A percentile compares a stretch with the other conserved stretches of the same genome.
phyloP scores from a whole-genome alignment of 2,329 filamentous ascomycete genomes.

The Pyricularia pennisetigena region DNA sequence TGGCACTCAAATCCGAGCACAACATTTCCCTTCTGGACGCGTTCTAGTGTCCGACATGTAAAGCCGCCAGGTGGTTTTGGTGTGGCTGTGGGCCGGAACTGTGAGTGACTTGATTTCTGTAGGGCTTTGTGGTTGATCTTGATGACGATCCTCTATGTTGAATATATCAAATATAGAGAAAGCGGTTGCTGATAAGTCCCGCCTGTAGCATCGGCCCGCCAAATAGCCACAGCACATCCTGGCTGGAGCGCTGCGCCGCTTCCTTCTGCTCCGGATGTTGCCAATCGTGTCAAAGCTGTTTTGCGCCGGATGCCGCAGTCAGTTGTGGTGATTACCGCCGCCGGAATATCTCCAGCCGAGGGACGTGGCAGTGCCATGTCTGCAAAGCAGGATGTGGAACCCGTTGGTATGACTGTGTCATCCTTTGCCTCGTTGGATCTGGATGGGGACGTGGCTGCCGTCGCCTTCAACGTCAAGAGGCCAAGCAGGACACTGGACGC shows the following conservation, averaged over 20 bases:
- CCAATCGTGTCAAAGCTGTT: conserved; percentile 38
- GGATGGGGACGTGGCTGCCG: conserved; percentile 32
- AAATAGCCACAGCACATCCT: neutral
- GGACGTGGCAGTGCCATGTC: conserved; percentile 10
- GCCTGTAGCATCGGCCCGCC: neutral
- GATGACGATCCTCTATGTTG: neutral
- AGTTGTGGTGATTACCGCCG: conserved; percentile 41
- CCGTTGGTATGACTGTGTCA: conserved; percentile 47
- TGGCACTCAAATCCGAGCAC: neutral
- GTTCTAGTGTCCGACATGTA: neutral
- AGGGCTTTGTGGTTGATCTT: neutral
- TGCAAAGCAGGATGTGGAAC: conserved; percentile 8
- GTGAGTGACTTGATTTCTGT: neutral
- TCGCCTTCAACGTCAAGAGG: conserved; percentile 47
- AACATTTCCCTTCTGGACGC: neutral
- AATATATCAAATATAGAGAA: neutral
- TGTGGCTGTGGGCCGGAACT: neutral
- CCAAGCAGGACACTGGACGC: conserved; percentile 47
- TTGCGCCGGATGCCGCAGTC: conserved; percentile 45
- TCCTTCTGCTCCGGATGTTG: conserved; percentile 17
- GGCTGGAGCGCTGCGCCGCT: conserved; percentile 5
- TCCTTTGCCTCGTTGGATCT: conserved; percentile 48
- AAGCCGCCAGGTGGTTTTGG: neutral
- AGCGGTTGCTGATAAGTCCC: neutral
- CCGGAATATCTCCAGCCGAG: conserved; percentile 18